phyloP scores from a whole-genome alignment of 495 filamentous ascomycete species.

The Talaromyces wortmannii region DNA sequence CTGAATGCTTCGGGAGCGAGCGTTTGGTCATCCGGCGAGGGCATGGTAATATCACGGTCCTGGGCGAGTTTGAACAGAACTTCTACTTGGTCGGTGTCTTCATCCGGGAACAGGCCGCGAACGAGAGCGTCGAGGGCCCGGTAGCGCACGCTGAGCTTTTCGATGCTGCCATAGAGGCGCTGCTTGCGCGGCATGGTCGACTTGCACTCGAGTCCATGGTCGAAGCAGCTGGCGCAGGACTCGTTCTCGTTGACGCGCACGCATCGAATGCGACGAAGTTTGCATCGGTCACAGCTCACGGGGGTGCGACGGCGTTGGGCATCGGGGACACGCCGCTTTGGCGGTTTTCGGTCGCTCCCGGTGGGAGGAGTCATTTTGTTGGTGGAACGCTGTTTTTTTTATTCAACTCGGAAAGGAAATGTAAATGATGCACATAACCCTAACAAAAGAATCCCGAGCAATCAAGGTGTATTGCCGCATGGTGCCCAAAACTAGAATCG shows the following conservation, averaged over 20 bases:
- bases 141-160: constrained; percentile 35
- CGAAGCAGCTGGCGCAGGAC: not conserved
- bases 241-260: constrained; percentile 3
- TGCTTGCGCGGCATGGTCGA: constrained; percentile 41
- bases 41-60: constrained; percentile 4
- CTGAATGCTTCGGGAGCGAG: constrained; percentile 2
- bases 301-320: not conserved
- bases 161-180: constrained; percentile 44
- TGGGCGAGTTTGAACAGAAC: constrained; percentile 23
- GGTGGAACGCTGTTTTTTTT: not conserved
- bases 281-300: constrained; percentile 1
- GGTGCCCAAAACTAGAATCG: no score
- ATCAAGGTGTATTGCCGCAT: no score
- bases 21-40: constrained; percentile 1
- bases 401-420: no score
- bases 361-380: not conserved
- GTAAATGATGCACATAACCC: no score
- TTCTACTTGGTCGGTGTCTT: constrained; percentile 27
- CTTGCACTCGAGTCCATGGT: constrained; percentile 32
- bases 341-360: not conserved
- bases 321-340: not conserved
- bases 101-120: constrained; percentile 35
- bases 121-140: constrained; percentile 37
- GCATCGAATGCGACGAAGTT: constrained; percentile 1
- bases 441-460: no score